Base-by-base conservation (phyloP, 2,329 filamentous ascomycete species). In the Colletotrichum scovillei region DNA sequence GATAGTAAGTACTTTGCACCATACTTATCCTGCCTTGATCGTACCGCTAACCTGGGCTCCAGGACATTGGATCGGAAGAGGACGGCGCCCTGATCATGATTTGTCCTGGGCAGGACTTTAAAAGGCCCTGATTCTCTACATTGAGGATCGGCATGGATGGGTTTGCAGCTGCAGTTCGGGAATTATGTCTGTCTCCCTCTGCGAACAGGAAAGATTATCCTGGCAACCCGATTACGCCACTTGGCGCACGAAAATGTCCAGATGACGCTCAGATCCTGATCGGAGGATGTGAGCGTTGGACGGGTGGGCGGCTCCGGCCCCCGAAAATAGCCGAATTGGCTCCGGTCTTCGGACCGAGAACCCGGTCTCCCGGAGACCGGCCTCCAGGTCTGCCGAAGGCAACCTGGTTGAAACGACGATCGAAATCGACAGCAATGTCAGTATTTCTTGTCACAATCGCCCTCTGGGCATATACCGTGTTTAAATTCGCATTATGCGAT, bases 21-120 rank as follows among this genome's bases (percentile, higher is more conserved):
- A 12, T 32, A 32, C n/a, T 16, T 22, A 12, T 19, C 28, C 3
- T 12, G 16, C 28, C 22, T 46, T 22, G 12, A 49, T n/a, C 14
- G 12, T 19, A 9, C 11, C 16, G 26, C 55, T 67, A 19, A 66
- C 30, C 38, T 11, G 14, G n/a, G 6, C 38, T 49, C 5, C 46
- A 72, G 56, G 56, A 35, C n/a, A 60, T 16, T 19, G 42, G 32
- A 60, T 38, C 28, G n/a, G 28, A 63, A 46, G 56, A 63, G 19
- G 38, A 60, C 11, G 35, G 32, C 24, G 56, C 28, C 49, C 42
- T 46, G 38, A 26, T 56, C 35, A 30, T 46, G 55, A 26, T 42
- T 77, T 72, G 80, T 83, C 81, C 81, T 81, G 75, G 79, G 81
- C 78, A 82, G 59, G 81, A 83, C 79, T 66, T 75, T 77, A 82